Percentiles rank a stretch among this genome's conserved stretches.
Conservation (phyloP, 1,139 yeast genomes). For the Pichia sp. region DNA sequence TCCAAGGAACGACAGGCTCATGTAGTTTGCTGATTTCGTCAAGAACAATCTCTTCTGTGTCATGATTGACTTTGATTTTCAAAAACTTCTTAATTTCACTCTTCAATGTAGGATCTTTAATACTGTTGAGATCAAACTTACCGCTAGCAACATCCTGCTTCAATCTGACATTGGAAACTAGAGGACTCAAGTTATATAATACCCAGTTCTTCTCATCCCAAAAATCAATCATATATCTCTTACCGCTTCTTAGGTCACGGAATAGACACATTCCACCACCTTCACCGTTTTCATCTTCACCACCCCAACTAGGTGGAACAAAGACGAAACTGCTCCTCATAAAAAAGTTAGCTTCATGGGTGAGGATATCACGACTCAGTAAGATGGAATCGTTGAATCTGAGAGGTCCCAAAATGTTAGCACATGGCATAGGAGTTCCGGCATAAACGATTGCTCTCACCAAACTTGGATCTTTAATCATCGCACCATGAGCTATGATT, state of each 20-base stretch:
- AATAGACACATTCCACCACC: slow-evolving; percentile 60
- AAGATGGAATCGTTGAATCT: slow-evolving; percentile 78
- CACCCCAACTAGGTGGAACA: slow-evolving; percentile 59
- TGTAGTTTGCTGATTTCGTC: slow-evolving; percentile 20
- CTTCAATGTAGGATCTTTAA: slow-evolving; percentile 13
- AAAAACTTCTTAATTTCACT: slow-evolving; percentile 21
- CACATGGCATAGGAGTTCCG: slow-evolving; percentile 81
- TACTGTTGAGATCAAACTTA: background rate
- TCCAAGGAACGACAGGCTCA: slow-evolving; percentile 38
- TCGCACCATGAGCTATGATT: slow-evolving; percentile 70
- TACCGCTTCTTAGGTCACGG: slow-evolving; percentile 39
- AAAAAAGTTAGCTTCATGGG: slow-evolving; percentile 79
- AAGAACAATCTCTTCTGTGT: slow-evolving; percentile 21
- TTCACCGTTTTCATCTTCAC: slow-evolving; percentile 16
- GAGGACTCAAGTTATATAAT: slow-evolving; percentile 68
- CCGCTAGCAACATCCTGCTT: slow-evolving; percentile 14
- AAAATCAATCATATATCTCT: slow-evolving; percentile 61
- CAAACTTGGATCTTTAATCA: slow-evolving; percentile 63
- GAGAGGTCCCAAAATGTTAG: slow-evolving; percentile 81
- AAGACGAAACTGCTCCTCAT: slow-evolving; percentile 83
- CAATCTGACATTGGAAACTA: slow-evolving; percentile 39
- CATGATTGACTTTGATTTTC: slow-evolving; percentile 17
- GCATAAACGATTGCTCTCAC: slow-evolving; percentile 74
- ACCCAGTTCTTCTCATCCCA: slow-evolving; percentile 82
- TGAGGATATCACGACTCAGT: slow-evolving; percentile 66